Base-by-base conservation (phyloP, 2,329 filamentous ascomycete species). In the Trichoderma breve region DNA sequence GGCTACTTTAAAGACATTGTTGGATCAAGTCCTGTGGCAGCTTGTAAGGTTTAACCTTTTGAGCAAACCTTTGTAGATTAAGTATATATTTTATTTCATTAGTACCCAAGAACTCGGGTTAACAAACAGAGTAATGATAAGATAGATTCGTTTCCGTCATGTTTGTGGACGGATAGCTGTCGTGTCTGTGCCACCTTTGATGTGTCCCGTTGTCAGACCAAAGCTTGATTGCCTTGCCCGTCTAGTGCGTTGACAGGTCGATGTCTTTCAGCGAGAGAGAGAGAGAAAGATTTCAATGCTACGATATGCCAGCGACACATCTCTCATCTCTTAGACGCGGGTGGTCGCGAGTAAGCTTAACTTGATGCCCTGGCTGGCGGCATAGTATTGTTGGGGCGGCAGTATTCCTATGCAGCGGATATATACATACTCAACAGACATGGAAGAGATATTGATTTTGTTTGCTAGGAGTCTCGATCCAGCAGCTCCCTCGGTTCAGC, bases 101-200 rank as follows among this genome's bases (percentile, higher is more conserved):
- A 14, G 14, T 39, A 55, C 14, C n/a, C 36, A 18, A 60, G 18
- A 18, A 2, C n/a, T 15, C 58, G 21, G 18, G 9, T 18, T 60
- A 9, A 57, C 39, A 70, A 62, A 70, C 66, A 28, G 39, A 43
- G 5, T 60, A 28, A 26, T 24, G 14, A 39, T 30, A 14, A 28
- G 66, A 62, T 43, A 70, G 9, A 18, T 26, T 30, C 66, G 57
- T 34, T 30, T 53, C 57, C 18, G 28, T 30, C 66, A 61, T 70
- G 66, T 70, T 70, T 70, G 66, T 62, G 36, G 57, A 39, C 30
- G 55, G 57, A 61, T 34, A 28, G 24, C 30, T 26, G 34, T 60
- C 30, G 39, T 53, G 39, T 53, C 43, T 47, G 66, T 70, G 66
- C 21, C 14, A 70, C 66, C 15, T 21, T 11, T 11, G 24, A 57